These are phyloP conservation scores for Neurospora tetrasperma DNA, from an alignment of 495 filamentous ascomycete species.

Conservation along the genomic window DNA sequence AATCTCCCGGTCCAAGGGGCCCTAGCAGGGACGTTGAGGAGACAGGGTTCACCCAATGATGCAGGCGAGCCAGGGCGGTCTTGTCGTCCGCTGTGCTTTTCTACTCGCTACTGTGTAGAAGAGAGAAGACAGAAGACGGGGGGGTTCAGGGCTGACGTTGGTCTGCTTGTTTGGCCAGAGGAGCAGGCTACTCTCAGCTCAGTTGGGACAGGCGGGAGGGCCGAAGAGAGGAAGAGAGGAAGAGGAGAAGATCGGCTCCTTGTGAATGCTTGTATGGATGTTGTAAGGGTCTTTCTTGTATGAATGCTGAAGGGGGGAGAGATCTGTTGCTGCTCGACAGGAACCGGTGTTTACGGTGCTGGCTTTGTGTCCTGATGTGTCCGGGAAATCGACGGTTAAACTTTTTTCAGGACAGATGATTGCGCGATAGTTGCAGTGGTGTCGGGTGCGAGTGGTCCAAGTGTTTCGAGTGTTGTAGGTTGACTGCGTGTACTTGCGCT, in stretches of 20 bases:
- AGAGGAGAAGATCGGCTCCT: neutral
- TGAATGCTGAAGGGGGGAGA: neutral
- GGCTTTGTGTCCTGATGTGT: conserved; percentile 13
- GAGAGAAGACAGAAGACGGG: conserved; percentile 2
- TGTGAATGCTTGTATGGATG: neutral
- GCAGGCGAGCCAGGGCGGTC: conserved; percentile 12
- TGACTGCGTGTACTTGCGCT: neutral
- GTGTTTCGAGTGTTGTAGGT: neutral
- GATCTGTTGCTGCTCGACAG: neutral
- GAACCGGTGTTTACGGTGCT: conserved; percentile 1
- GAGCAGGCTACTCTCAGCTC: conserved; percentile 8
- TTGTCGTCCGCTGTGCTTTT: neutral
- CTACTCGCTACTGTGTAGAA: neutral
- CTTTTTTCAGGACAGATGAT: conserved; percentile 17
- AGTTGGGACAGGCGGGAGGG: conserved; percentile 4
- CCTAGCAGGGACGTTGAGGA: conserved; percentile 14
- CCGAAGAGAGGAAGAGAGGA: conserved; percentile 7
- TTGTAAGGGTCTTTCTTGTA: neutral
- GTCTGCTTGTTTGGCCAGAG: conserved; percentile 1
- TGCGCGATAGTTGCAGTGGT: conserved; percentile 11
- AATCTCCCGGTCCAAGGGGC: conserved; percentile 28
- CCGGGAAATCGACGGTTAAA: conserved; percentile 27
- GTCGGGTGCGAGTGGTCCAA: neutral
- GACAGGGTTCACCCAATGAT: conserved; percentile 24
- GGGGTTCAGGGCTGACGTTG: conserved; percentile 25